phyloP scores from a whole-genome alignment of 2,329 filamentous ascomycete genomes.

The Periconia sp. region DNA sequence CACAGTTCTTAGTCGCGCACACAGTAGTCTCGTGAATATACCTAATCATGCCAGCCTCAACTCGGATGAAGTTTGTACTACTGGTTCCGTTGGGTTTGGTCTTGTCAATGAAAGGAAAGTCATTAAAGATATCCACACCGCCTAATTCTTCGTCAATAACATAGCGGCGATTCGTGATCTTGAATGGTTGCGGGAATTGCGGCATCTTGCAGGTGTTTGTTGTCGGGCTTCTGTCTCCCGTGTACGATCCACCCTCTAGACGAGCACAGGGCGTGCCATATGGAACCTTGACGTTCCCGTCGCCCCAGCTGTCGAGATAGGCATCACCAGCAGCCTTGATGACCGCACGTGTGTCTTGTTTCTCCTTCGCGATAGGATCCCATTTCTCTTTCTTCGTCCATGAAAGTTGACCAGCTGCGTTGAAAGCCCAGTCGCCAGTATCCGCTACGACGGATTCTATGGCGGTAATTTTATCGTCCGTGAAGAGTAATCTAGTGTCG shows the following conservation, averaged over 20 bases:
- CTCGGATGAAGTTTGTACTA: slow-evolving; percentile 27
- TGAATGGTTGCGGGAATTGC: slow-evolving; percentile 28
- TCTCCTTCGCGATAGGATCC: slow-evolving; percentile 17
- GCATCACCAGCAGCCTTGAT: slow-evolving; percentile 29
- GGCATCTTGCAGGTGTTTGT: slow-evolving; percentile 30
- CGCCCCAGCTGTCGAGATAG: slow-evolving; percentile 31
- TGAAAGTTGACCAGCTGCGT: slow-evolving; percentile 18
- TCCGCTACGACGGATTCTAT: slow-evolving; percentile 25
- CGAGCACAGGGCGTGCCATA: slow-evolving; percentile 34
- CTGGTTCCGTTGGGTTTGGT: slow-evolving; percentile 29
- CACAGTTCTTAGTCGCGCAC: slow-evolving; percentile 28
- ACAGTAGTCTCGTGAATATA: slow-evolving; percentile 35
- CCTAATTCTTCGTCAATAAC: slow-evolving; percentile 32
- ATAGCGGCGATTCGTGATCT: slow-evolving; percentile 25
- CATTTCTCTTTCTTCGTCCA: slow-evolving; percentile 19
- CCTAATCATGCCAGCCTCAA: slow-evolving; percentile 29
- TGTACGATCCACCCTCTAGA: slow-evolving; percentile 34
- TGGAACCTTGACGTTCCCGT: slow-evolving; percentile 27
- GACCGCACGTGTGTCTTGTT: slow-evolving; percentile 20
- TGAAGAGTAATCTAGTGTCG: slow-evolving; percentile 21
- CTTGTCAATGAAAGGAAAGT: slow-evolving; percentile 36
- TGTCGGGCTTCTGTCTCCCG: slow-evolving; percentile 17
- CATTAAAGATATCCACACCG: slow-evolving; percentile 27
- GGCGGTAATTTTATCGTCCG: slow-evolving; percentile 9
- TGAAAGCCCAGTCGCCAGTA: slow-evolving; percentile 29